These are phyloP conservation scores for Geranium incanum DNA, from an alignment of 441 rosid genomes.

Conservation along the genomic window DNA sequence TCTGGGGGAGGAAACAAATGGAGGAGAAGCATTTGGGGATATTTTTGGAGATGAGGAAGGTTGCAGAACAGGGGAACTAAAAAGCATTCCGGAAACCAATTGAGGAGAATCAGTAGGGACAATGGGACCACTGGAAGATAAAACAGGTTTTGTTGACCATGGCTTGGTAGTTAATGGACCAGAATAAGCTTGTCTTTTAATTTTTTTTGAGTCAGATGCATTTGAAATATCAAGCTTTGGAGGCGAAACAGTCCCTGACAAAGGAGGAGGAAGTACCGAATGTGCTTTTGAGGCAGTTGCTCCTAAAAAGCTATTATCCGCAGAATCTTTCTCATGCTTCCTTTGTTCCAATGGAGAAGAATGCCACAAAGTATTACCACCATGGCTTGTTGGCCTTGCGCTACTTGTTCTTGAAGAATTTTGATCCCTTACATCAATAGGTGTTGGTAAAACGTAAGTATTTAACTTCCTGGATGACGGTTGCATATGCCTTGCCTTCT, in stretches of 20 bases:
- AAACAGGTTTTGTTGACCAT: slow-evolving; percentile 37
- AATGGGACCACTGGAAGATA: slow-evolving; percentile 42
- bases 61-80: slow-evolving; percentile 18
- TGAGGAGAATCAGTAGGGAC: slow-evolving; percentile 28
- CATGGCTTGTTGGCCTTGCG: slow-evolving; percentile 35
- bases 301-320: slow-evolving; percentile 22
- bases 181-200: slow-evolving; percentile 55
- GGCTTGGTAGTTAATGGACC: slow-evolving; percentile 65
- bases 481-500: slow-evolving; percentile 47
- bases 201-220: slow-evolving; percentile 27
- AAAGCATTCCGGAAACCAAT: too few species aligned
- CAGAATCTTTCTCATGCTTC: slow-evolving; percentile 40
- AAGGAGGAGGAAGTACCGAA: slow-evolving; percentile 50
- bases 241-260: slow-evolving; percentile 35
- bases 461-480: slow-evolving; percentile 36
- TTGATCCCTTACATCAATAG: slow-evolving; percentile 43
- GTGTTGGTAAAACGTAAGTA: slow-evolving; percentile 79
- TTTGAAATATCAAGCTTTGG: slow-evolving; percentile 24
- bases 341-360: slow-evolving; percentile 85
- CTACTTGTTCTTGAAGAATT: slow-evolving; percentile 35
- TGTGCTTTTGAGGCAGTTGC: slow-evolving; percentile 18
- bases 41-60: slow-evolving; percentile 52
- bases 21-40: slow-evolving; percentile 83
- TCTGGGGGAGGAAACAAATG: slow-evolving; percentile 71
- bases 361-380: slow-evolving; percentile 47